These are phyloP conservation scores for Teunomyces pallodes DNA, from an alignment of 805 yeast species.

Conservation along the genomic window DNA sequence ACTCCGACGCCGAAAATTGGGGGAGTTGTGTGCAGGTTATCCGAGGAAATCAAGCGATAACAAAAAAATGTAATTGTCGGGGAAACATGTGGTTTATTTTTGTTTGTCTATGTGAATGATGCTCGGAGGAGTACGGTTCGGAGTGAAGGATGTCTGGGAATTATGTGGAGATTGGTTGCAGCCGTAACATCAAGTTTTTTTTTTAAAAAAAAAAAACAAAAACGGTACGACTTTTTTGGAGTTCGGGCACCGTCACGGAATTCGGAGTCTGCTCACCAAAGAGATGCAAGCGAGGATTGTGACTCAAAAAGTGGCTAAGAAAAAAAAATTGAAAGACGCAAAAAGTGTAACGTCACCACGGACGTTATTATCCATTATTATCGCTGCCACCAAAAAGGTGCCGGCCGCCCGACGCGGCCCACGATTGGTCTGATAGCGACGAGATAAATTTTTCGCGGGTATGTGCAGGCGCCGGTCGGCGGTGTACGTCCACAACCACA, in stretches of 20 bases:
- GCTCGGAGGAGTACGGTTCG: background rate
- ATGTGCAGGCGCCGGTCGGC: background rate
- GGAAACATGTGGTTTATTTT: no score
- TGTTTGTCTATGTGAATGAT: no score
- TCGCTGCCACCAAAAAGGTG: background rate
- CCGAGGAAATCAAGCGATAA: background rate
- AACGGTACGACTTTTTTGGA: background rate
- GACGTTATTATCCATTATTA: background rate
- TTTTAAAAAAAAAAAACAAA: no score
- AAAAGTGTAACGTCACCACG: background rate
- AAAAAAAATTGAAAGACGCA: background rate
- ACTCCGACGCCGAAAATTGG: constrained; percentile 4
- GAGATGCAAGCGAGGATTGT: background rate
- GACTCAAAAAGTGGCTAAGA: background rate
- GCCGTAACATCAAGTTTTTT: background rate
- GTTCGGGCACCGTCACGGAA: background rate
- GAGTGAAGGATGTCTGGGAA: background rate
- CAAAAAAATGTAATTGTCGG: no score
- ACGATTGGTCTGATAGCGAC: constrained; percentile 2
- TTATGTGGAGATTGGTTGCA: background rate
- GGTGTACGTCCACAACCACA: background rate
- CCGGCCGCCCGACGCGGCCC: background rate
- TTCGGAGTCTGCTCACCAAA: background rate
- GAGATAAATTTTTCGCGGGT: background rate
- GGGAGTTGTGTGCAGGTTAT: background rate